A percentile compares a stretch with the other conserved stretches of the same genome.
These are phyloP conservation scores for Populus hybrid DNA, from an alignment of 441 rosid species.

Conservation along the genomic window DNA sequence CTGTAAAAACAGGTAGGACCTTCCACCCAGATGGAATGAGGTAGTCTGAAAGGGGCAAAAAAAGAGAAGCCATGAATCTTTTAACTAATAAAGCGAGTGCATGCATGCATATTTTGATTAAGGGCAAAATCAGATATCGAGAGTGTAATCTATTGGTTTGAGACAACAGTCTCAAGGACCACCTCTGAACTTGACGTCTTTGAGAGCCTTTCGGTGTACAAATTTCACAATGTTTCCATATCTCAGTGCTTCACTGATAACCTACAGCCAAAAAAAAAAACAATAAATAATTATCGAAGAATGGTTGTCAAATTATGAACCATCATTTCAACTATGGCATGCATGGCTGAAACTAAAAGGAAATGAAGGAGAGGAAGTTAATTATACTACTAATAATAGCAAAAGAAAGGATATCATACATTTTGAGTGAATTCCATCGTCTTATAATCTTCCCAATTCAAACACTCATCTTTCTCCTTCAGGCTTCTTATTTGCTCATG, in stretches of 20 bases:
- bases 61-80: neutral
- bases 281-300: neutral
- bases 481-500: slow-evolving; percentile 41
- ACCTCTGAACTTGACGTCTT: slow-evolving; percentile 46
- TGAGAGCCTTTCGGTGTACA: slow-evolving; percentile 57
- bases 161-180: slow-evolving; percentile 24
- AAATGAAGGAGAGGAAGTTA: neutral
- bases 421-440: slow-evolving; percentile 57
- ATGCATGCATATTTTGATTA: slow-evolving; percentile 8
- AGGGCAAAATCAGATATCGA: neutral
- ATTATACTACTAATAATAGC: neutral
- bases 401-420: slow-evolving; percentile 19
- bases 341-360: slow-evolving; percentile 6
- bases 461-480: slow-evolving; percentile 37
- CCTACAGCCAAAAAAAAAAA: slow-evolving; percentile 28
- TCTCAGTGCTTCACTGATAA: slow-evolving; percentile 56
- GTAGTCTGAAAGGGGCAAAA: slow-evolving; percentile 28
- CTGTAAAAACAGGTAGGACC: slow-evolving; percentile 57
- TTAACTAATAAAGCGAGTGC: neutral
- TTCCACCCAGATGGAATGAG: slow-evolving; percentile 59
- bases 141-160: neutral
- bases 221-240: slow-evolving; percentile 54
- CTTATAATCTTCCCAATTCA: slow-evolving; percentile 59
- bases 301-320: slow-evolving; percentile 2
- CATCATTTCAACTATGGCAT: slow-evolving; percentile 9